These are phyloP conservation scores for Warburgia ugandensis DNA, from an alignment of 164 flowering plant species.

Conservation along the genomic window DNA sequence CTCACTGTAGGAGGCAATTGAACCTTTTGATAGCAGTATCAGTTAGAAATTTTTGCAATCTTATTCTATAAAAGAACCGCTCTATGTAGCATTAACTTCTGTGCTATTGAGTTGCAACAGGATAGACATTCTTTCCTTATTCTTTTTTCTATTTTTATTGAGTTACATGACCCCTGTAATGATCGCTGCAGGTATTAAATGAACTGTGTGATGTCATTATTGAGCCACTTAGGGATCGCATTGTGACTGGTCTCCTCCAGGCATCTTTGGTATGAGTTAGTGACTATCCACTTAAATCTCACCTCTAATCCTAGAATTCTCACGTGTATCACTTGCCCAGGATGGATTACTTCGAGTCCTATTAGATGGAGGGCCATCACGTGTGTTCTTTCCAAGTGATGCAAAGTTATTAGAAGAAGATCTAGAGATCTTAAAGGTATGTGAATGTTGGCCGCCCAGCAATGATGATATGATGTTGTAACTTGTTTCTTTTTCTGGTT, in stretches of 20 bases:
- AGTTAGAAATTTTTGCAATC: too few species aligned
- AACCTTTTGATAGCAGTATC: too few species aligned
- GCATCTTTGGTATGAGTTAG: constrained; percentile 64
- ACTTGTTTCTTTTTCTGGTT: too few species aligned
- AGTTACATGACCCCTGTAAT: too few species aligned
- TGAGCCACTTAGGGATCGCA: constrained; percentile 84
- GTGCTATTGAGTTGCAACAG: too few species aligned
- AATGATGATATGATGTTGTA: too few species aligned
- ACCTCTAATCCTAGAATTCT: not conserved
- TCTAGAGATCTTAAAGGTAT: constrained; percentile 82
- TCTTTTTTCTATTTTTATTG: too few species aligned
- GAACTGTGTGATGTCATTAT: constrained; percentile 75
- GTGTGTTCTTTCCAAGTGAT: constrained; percentile 64
- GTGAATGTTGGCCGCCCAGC: too few species aligned
- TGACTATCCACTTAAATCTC: not conserved
- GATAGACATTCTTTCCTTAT: too few species aligned
- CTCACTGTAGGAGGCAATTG: too few species aligned
- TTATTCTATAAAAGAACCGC: too few species aligned
- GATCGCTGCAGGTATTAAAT: constrained; percentile 66
- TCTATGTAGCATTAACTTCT: too few species aligned
- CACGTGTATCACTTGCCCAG: constrained; percentile 25
- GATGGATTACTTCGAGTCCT: constrained; percentile 88
- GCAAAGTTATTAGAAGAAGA: constrained; percentile 83
- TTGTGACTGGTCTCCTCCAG: constrained; percentile 92
- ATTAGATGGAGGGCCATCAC: constrained; percentile 91